Evolutionary conservation across 768 basidiomycete genomes (phyloP).

Genomic region (Grammothele lineata): DNA sequence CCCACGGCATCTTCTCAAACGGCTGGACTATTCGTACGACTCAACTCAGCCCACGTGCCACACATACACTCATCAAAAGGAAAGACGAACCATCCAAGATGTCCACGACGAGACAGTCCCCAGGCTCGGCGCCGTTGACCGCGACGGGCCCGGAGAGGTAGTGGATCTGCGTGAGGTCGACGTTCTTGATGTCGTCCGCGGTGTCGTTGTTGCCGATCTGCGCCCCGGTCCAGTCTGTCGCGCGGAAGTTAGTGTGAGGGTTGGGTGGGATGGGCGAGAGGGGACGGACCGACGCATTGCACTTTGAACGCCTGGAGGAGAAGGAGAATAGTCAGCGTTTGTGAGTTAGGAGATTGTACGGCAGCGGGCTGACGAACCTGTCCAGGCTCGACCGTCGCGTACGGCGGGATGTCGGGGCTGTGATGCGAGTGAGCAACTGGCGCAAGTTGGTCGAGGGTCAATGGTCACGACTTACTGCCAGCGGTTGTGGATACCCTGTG

Average conservation of each 20-base stretch:
- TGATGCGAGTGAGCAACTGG: too few species aligned
- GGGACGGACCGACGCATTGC: constrained; percentile 57
- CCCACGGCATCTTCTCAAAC: constrained; percentile 79
- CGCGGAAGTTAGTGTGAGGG: background rate
- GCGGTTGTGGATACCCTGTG: constrained; percentile 66
- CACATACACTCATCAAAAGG: too few species aligned
- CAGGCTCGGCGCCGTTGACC: constrained; percentile 73
- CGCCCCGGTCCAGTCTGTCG: constrained; percentile 73
- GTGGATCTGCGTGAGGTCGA: constrained; percentile 64
- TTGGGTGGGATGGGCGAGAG: background rate
- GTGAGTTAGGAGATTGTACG: background rate
- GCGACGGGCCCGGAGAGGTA: constrained; percentile 75
- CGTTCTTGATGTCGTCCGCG: constrained; percentile 63
- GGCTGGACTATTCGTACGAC: constrained; percentile 42
- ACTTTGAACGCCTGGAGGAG: constrained; percentile 57
- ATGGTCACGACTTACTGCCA: constrained; percentile 63
- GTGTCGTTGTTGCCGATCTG: constrained; percentile 76
- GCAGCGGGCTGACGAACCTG: constrained; percentile 33
- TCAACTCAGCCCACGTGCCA: background rate
- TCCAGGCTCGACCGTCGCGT: constrained; percentile 59
- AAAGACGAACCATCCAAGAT: constrained; percentile 59
- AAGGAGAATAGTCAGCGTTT: constrained; percentile 2
- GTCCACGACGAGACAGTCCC: constrained; percentile 76
- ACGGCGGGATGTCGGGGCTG: constrained; percentile 62
- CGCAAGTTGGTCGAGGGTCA: too few species aligned